phyloP scores from a whole-genome alignment of 1,284 basidiomycete genomes.

The Neolentinus lepideus region DNA sequence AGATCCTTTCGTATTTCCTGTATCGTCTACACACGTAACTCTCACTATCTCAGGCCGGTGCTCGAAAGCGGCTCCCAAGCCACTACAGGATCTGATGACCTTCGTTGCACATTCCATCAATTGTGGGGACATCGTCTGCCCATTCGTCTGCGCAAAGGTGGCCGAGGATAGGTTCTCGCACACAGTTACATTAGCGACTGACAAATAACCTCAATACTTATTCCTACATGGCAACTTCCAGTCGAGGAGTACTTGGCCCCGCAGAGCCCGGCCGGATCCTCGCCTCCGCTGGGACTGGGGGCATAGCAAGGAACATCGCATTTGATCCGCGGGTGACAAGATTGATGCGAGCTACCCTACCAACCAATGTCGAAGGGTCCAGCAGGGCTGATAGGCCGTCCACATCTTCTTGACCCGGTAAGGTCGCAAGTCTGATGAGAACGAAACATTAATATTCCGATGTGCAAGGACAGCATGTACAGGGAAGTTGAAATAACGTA shows the following conservation, averaged over 20 bases:
- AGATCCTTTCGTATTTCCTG: too few species aligned
- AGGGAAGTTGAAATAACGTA: constrained; percentile 12
- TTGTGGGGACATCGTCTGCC: too few species aligned
- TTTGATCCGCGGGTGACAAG: constrained; percentile 24
- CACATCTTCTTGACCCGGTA: constrained; percentile 25
- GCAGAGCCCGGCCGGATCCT: not conserved
- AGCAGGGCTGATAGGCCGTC: constrained; percentile 21
- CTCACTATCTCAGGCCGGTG: too few species aligned
- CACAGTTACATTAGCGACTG: not conserved
- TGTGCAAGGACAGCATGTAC: not conserved
- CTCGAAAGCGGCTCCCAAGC: too few species aligned
- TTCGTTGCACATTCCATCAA: too few species aligned
- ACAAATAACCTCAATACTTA: not conserved
- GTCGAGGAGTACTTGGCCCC: not conserved
- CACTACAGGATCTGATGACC: too few species aligned
- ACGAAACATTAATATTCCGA: not conserved
- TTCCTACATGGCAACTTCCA: not conserved
- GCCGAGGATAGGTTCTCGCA: not conserved
- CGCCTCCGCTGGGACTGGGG: not conserved
- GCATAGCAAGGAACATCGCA: constrained; percentile 18
- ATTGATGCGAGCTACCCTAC: constrained; percentile 23
- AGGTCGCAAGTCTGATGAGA: constrained; percentile 18
- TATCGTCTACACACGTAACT: too few species aligned
- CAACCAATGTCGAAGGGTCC: constrained; percentile 22
- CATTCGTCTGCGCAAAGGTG: too few species aligned